Evolutionary conservation across 208 protist species (phyloP), one percentile per base, ranked within the genome.

Genomic region (Leishmania arabica): DNA sequence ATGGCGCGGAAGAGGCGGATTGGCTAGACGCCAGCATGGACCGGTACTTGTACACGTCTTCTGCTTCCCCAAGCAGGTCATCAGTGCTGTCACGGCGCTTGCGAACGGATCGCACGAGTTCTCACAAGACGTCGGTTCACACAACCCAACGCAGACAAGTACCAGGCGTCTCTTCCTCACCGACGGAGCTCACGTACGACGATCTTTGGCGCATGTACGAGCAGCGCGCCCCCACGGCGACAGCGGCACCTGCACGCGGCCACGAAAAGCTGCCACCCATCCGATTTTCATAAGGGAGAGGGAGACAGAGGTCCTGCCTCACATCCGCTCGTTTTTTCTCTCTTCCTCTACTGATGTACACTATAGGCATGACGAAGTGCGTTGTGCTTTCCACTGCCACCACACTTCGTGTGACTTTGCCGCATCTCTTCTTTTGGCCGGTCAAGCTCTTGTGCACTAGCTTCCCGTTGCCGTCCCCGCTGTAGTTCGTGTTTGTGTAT

Each of bases 191-290:
- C n/a, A 80, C 75, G 17, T 71, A 90, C 74, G 80, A 89, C 42
- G 70, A 87, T 54, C 74, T 93, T 79, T 93, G 90, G 90, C 73
- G 86, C 34, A 60, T 93, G 84, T 91, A 91, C 72, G 79, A 90
- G 7, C 51, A 68, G 74, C 85, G 90, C 21, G 86, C 81, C 2
- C 90, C 86, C 3, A 47, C 64, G n/a, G 77, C 37, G 24, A 40
- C 65, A 31, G 56, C 21, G 34, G 34, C 47, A 47, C 27, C 47
- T 9, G 75, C 78, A 40, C 34, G 17, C 11, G 21, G 72, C 7
- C 45, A 49, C 1, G 64, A 65, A 19, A 81, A 83, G 78, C 74
- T 80, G 60, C 82, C 75, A 34, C 70, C 77, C 6, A 86, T 91
- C 40, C 77, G 78, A 54, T 86, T 83, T 66, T 89, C 64, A 85